phyloP scores from a whole-genome alignment of 768 basidiomycete genomes.

The Favolaschia claudopus region DNA sequence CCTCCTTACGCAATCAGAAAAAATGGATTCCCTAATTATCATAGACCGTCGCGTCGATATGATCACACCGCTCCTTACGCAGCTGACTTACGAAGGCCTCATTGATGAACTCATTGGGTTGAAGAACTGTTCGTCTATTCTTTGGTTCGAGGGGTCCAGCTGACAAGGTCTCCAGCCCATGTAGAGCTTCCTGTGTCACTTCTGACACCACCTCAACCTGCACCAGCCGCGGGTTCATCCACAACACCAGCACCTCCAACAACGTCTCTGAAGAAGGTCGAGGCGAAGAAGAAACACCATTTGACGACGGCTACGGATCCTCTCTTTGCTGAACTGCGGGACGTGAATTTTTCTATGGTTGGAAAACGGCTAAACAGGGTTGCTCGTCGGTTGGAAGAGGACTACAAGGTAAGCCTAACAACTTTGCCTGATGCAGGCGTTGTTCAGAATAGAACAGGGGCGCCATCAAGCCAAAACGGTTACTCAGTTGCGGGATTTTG shows the following conservation, averaged over 20 bases:
- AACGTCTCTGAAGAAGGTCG: slow-evolving; percentile 63
- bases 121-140: slow-evolving; percentile 74
- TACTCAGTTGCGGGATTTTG: slow-evolving; percentile 91
- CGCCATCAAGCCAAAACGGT: slow-evolving; percentile 90
- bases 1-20: slow-evolving; percentile 57
- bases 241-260: slow-evolving; percentile 50
- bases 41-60: slow-evolving; percentile 92
- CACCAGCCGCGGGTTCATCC: slow-evolving; percentile 48
- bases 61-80: slow-evolving; percentile 94
- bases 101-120: slow-evolving; percentile 93
- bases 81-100: slow-evolving; percentile 95
- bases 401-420: slow-evolving; percentile 75
- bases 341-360: slow-evolving; percentile 91
- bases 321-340: slow-evolving; percentile 83
- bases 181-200: slow-evolving; percentile 82
- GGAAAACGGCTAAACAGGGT: slow-evolving; percentile 82
- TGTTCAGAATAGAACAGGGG: slow-evolving; percentile 52
- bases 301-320: slow-evolving; percentile 81
- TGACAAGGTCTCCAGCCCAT: slow-evolving; percentile 58
- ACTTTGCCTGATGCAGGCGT: background rate
- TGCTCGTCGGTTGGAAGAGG: slow-evolving; percentile 87
- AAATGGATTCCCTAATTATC: slow-evolving; percentile 86
- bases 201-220: slow-evolving; percentile 62
- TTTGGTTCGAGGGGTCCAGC: slow-evolving; percentile 1
- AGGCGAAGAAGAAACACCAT: slow-evolving; percentile 90